Percentiles rank a stretch among this genome's conserved stretches.
phyloP scores from a whole-genome alignment of 768 basidiomycete species.

The Collybia sordida region DNA sequence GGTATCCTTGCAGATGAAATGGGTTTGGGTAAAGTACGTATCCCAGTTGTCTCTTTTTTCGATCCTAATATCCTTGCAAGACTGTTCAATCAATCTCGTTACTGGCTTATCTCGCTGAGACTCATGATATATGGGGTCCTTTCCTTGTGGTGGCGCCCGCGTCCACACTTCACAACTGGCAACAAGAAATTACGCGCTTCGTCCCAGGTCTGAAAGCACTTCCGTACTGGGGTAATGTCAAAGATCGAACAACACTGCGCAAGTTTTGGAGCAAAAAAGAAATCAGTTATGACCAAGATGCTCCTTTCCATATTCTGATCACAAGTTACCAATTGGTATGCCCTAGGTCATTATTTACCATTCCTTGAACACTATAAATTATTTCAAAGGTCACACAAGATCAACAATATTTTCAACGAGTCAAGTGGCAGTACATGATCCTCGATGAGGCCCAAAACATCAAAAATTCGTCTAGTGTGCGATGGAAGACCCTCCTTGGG shows the following conservation, averaged over 20 bases:
- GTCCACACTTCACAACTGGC: slow-evolving; percentile 98
- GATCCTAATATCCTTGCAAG: slow-evolving; percentile 32
- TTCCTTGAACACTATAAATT: background rate
- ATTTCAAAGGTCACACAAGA: slow-evolving; percentile 81
- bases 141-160: slow-evolving; percentile 98
- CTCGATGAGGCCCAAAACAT: slow-evolving; percentile 99
- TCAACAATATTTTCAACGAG: slow-evolving; percentile 95
- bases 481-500: slow-evolving; percentile 96
- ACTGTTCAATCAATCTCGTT: slow-evolving; percentile 98
- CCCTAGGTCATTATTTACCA: slow-evolving; percentile 9
- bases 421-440: slow-evolving; percentile 99
- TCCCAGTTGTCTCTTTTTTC: slow-evolving; percentile 2
- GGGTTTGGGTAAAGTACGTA: slow-evolving; percentile 81
- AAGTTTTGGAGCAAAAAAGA: slow-evolving; percentile 99
- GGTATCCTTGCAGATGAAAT: slow-evolving; percentile 99
- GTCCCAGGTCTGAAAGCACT: slow-evolving; percentile 91
- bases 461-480: slow-evolving; percentile 93
- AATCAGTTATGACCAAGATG: slow-evolving; percentile 91
- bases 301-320: slow-evolving; percentile 94
- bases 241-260: slow-evolving; percentile 90
- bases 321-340: slow-evolving; percentile 94
- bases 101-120: slow-evolving; percentile 93
- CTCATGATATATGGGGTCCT: slow-evolving; percentile 98
- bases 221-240: slow-evolving; percentile 98
- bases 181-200: slow-evolving; percentile 96